phyloP scores from a whole-genome alignment of 345 rosid species.

The Hevea brasiliensis region DNA sequence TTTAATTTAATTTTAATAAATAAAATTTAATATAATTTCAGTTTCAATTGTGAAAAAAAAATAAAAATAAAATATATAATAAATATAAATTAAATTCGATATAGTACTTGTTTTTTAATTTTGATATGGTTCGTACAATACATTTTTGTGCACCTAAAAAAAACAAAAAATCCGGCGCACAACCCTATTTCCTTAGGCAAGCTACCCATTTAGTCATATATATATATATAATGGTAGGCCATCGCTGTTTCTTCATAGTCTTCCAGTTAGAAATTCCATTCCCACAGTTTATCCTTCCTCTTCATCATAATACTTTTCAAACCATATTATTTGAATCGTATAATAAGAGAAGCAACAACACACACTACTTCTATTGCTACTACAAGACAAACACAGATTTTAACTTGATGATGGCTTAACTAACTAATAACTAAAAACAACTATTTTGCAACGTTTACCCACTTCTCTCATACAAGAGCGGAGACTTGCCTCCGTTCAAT shows the following conservation, averaged over 20 bases:
- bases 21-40: too few species aligned
- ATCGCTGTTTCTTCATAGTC: slow-evolving; percentile 13
- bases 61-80: too few species aligned
- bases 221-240: slow-evolving; percentile 17
- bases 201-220: neutral
- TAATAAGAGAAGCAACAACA: neutral
- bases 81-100: too few species aligned
- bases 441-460: neutral
- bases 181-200: neutral
- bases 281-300: neutral
- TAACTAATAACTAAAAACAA: slow-evolving; percentile 10
- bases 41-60: too few species aligned
- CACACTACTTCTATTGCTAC: neutral
- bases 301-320: neutral
- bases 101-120: too few species aligned
- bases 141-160: too few species aligned
- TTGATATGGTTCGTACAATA: too few species aligned
- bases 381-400: slow-evolving; percentile 9
- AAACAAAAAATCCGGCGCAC: too few species aligned
- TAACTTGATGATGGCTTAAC: slow-evolving; percentile 6
- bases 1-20: too few species aligned
- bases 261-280: neutral
- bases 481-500: too few species aligned
- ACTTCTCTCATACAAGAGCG: too few species aligned
- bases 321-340: neutral